phyloP scores from a whole-genome alignment of 2,329 filamentous ascomycete species.

The Plectosphaerella sp. region DNA sequence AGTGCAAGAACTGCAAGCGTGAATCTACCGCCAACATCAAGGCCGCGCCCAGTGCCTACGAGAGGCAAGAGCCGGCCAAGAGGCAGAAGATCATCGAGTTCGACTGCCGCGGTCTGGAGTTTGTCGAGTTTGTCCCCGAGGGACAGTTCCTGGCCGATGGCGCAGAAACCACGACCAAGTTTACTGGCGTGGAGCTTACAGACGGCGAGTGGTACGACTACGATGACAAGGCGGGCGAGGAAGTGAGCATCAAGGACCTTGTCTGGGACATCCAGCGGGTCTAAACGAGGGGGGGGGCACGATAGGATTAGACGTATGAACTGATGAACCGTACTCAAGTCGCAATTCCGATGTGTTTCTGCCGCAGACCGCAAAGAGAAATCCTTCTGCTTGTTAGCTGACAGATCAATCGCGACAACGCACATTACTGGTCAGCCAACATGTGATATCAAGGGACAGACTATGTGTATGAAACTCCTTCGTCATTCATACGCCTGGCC shows the following conservation, averaged over 20 bases:
- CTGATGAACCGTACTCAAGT: no score
- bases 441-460: no score
- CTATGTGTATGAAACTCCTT: no score
- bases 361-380: no score
- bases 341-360: no score
- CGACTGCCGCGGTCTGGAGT: slow-evolving; percentile 91
- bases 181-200: slow-evolving; percentile 72
- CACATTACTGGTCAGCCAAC: no score
- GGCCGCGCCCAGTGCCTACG: slow-evolving; percentile 66
- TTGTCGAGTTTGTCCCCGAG: slow-evolving; percentile 87
- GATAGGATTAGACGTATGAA: not conserved
- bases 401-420: no score
- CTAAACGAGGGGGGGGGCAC: slow-evolving; percentile 34
- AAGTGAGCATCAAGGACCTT: slow-evolving; percentile 87
- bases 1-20: slow-evolving; percentile 95
- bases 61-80: slow-evolving; percentile 67
- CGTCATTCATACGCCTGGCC: no score
- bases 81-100: slow-evolving; percentile 79
- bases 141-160: slow-evolving; percentile 89
- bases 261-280: slow-evolving; percentile 79
- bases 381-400: no score
- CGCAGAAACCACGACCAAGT: slow-evolving; percentile 74
- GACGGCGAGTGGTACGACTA: slow-evolving; percentile 99
- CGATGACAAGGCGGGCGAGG: slow-evolving; percentile 86
- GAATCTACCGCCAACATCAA: slow-evolving; percentile 85